phyloP scores from a whole-genome alignment of 2,329 filamentous ascomycete species.

The Botrytis hyacinthi region DNA sequence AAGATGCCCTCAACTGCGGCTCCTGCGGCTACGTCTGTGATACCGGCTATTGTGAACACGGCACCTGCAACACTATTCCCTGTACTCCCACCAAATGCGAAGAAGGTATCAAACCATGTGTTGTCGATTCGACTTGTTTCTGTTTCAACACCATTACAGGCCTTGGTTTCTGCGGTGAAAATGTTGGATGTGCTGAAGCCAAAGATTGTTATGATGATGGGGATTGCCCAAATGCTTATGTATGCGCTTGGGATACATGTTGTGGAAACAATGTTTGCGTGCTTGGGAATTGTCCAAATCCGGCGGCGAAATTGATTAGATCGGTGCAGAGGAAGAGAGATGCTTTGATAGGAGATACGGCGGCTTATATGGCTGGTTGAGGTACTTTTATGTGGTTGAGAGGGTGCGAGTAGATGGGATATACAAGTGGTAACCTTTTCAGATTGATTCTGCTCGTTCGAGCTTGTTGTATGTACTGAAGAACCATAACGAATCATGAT shows the following conservation, averaged over 20 bases:
- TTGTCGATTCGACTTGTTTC: conserved; percentile 6
- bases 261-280: conserved; percentile 19
- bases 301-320: background rate
- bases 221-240: conserved; percentile 16
- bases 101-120: conserved; percentile 17
- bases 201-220: conserved; percentile 13
- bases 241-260: conserved; percentile 19
- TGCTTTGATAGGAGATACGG: conserved; percentile 5
- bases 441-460: background rate
- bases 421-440: background rate
- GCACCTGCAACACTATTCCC: conserved; percentile 6
- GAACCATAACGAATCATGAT: background rate
- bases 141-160: conserved; percentile 11
- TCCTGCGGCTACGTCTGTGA: conserved; percentile 17
- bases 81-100: conserved; percentile 10
- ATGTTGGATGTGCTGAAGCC: background rate
- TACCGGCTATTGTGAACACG: conserved; percentile 18
- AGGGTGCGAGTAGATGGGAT: background rate
- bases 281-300: conserved; percentile 18
- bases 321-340: conserved; percentile 7
- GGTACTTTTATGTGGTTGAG: background rate
- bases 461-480: background rate
- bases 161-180: conserved; percentile 16
- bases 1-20: conserved; percentile 16
- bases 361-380: conserved; percentile 6